Evolutionary conservation across 352 stramenopile species (phyloP).

Genomic region (Globisporangium mamillatum): DNA sequence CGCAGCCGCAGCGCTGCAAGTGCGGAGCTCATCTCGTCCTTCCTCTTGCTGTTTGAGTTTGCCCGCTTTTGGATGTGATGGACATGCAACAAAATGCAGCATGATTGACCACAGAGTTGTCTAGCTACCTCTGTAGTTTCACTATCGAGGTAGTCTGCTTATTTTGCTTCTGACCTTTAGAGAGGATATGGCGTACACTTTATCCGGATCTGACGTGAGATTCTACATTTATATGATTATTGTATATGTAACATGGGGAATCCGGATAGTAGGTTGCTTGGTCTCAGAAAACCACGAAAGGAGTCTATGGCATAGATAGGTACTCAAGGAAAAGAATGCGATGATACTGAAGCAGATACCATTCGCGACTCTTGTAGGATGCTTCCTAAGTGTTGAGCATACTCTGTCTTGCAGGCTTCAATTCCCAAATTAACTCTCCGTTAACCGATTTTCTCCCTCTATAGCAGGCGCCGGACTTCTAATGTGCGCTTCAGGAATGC

Average conservation of each 20-base stretch:
- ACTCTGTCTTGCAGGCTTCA: not conserved
- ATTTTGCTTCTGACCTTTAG: no score
- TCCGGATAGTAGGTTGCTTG: no score
- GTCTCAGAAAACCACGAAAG: no score
- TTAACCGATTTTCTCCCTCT: conserved; percentile 11
- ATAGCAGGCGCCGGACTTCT: conserved; percentile 83
- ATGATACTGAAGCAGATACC: not conserved
- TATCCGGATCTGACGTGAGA: not conserved
- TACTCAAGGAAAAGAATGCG: not conserved
- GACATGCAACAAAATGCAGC: not conserved
- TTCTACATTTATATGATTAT: not conserved
- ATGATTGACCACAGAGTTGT: no score
- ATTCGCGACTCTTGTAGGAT: not conserved
- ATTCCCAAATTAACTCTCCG: not conserved
- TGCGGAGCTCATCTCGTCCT: conserved; percentile 63
- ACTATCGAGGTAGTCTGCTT: no score
- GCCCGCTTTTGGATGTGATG: not conserved
- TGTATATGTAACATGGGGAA: no score
- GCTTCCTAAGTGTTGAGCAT: not conserved
- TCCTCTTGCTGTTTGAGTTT: not conserved
- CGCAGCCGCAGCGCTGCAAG: conserved; percentile 56
- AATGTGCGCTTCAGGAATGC: conserved; percentile 79
- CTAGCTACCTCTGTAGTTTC: no score
- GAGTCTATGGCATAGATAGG: not conserved
- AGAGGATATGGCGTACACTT: not conserved